Base-by-base conservation (phyloP, 1,139 yeast genomes). In the Blastobotrys persicus region DNA sequence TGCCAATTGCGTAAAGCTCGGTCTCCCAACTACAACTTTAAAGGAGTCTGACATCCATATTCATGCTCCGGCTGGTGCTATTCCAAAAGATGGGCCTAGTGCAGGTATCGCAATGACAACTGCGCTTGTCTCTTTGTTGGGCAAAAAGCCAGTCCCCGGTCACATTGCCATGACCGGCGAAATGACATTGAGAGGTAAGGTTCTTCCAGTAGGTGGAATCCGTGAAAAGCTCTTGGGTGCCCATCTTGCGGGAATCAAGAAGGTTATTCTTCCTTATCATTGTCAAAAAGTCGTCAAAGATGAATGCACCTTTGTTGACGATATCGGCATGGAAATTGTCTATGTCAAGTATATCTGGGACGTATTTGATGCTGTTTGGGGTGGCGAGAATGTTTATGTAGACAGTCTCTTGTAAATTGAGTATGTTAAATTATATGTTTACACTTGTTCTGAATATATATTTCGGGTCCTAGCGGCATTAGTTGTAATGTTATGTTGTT, bases 121-220 rank as follows among this genome's bases (percentile, higher is more conserved):
- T 45, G 86, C 89, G 64, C 73, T 89, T 49, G 70, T 89, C 42
- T 88, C 96, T 0, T 72, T 87, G 51, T 76, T 89, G 2, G 67
- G 88, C 48, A 78, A 83, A 53, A 77, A 75, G 53, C 83, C 89
- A 0, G 85, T 88, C 11, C 83, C 86, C 4, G 68, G 78, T 12
- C 75, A 78, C 49, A 71, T 88, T 51, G 96, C 97, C 50, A 87
- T 89, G 96, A 89, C 97, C 0, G 97, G 97, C 3, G 97, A 89
- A 64, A 83, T 89, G 57, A 88, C 96, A 0, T 74, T 89, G 19
- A 75, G 96, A 33, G 96, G 97, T 2, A 79, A 85, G 60, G 87
- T 89, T 0, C 72, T 89, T 47, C 95, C 95, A 3, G 89, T 89
- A 58, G 97, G 97, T 4, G 97, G 97, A 1, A 77, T 89, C 31